A percentile compares a stretch with the other conserved stretches of the same genome.
Conservation (phyloP, 164 flowering plant genomes). For the Malania oleifera region DNA sequence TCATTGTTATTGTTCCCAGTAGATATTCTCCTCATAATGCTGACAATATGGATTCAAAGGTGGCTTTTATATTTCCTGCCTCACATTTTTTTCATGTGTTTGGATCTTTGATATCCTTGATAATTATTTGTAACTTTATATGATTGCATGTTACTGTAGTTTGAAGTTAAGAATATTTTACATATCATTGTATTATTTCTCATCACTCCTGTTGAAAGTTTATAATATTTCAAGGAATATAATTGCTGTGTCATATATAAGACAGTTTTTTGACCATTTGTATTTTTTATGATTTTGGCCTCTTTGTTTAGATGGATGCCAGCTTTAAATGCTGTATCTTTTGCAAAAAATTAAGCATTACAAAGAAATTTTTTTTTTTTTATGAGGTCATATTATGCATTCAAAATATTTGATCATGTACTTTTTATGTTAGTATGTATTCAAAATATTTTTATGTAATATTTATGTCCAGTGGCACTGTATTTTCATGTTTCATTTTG, state of each 20-base stretch:
- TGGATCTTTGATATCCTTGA: neutral
- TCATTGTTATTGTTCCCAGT: constrained; percentile 64
- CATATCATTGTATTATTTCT: neutral
- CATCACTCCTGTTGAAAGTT: neutral
- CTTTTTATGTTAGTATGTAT: too few species aligned
- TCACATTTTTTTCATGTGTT: neutral
- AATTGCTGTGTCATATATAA: neutral
- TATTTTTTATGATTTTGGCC: neutral
- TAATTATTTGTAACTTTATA: neutral
- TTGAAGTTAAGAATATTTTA: neutral
- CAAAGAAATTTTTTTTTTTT: too few species aligned
- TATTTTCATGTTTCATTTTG: neutral
- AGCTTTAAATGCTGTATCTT: neutral
- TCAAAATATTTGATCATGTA: too few species aligned
- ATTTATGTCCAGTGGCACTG: too few species aligned
- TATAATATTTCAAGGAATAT: neutral
- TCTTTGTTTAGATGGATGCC: neutral
- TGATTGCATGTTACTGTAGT: neutral
- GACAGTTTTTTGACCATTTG: neutral
- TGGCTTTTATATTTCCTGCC: constrained; percentile 15
- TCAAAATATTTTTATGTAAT: too few species aligned
- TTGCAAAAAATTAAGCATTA: too few species aligned
- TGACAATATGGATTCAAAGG: constrained; percentile 87
- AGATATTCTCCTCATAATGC: constrained; percentile 65
- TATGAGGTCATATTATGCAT: too few species aligned